Evolutionary conservation across 306 rosid species (phyloP), one percentile per base, ranked within the genome.

Genomic region (Coriaria nepalensis): DNA sequence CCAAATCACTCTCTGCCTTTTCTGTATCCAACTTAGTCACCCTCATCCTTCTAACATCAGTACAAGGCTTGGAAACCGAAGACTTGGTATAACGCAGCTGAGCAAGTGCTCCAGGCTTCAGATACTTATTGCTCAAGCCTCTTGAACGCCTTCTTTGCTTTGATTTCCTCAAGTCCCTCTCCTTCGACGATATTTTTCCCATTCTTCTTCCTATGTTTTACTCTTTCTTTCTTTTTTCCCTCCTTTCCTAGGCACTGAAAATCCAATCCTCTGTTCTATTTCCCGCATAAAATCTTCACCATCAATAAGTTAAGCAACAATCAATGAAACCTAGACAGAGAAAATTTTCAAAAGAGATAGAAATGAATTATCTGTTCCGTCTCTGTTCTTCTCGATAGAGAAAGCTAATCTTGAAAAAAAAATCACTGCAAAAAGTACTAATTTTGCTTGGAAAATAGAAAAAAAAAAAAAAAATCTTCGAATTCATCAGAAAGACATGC

Each of bases 31-130:
- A 71, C 6, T 64, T 62, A 4, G 73, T 81, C 7, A 76, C 95
- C 49, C 90, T 66, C 47, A 73, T 84, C 76, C 76, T 77, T 44
- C 76, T 80, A 10, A 81, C 57, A 73, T 79, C 79, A 35, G 77
- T 77, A 45, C 83, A 84, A 20, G 73, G 39, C 73, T 64, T 74
- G 4, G 64, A 66, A n/a, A 67, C 62, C 5, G 74, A 50, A 14
- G 63, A 55, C 67, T 65, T 81, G 59, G 40, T 57, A 52, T 69
- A 57, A 52, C 88, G 93, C 57, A 90, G 82, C 84, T 82, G 92
- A 53, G 93, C 80, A n/a, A 81, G 77, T 29, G 97, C 67, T 13
- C 93, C 93, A 0, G 97, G 93, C 68, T 79, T 84, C 66, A 88
- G 65, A 60, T 81, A 81, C 71, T 51, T 81, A 10, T 64, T 69